Evolutionary conservation across 305 asterid genomes (phyloP).

Genomic region (Striga hermonthica): DNA sequence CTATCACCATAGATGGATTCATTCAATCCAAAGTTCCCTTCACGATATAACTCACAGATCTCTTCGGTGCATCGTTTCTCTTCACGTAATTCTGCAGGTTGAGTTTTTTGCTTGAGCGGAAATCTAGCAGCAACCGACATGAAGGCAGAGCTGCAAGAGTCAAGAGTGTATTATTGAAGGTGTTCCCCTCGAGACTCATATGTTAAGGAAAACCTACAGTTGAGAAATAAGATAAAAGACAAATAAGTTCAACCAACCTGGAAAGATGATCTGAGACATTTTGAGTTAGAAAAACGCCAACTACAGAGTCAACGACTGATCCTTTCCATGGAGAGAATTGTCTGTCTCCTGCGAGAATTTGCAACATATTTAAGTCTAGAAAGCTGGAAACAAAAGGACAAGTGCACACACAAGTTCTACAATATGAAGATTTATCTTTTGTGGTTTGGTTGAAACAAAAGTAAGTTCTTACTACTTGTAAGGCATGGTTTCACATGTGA

Average conservation of each 20-base stretch:
- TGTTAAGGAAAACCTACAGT: conserved; percentile 26
- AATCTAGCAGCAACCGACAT: conserved; percentile 83
- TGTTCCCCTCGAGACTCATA: conserved; percentile 15
- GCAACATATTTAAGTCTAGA: conserved; percentile 19
- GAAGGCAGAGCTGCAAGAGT: conserved; percentile 81
- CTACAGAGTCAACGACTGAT: conserved; percentile 88
- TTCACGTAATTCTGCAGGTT: conserved; percentile 37
- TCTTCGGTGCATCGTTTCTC: conserved; percentile 41
- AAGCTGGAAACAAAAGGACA: conserved; percentile 16
- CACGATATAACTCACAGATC: conserved; percentile 43
- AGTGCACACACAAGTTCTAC: too few species aligned
- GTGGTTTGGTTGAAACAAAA: too few species aligned
- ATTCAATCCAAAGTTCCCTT: conserved; percentile 45
- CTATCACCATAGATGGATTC: conserved; percentile 39
- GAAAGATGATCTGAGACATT: conserved; percentile 97
- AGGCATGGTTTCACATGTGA: too few species aligned
- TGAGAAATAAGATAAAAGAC: conserved; percentile 21
- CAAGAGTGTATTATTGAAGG: conserved; percentile 22
- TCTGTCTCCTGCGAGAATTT: conserved; percentile 70
- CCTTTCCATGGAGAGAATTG: conserved; percentile 98
- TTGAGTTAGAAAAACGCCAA: conserved; percentile 97
- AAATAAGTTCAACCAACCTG: conserved; percentile 51
- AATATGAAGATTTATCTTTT: too few species aligned
- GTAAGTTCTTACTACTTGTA: too few species aligned
- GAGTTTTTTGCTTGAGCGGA: conserved; percentile 43